Evolutionary conservation across 1,284 basidiomycete genomes (phyloP).

Genomic region (Xerocomus amazonicus): DNA sequence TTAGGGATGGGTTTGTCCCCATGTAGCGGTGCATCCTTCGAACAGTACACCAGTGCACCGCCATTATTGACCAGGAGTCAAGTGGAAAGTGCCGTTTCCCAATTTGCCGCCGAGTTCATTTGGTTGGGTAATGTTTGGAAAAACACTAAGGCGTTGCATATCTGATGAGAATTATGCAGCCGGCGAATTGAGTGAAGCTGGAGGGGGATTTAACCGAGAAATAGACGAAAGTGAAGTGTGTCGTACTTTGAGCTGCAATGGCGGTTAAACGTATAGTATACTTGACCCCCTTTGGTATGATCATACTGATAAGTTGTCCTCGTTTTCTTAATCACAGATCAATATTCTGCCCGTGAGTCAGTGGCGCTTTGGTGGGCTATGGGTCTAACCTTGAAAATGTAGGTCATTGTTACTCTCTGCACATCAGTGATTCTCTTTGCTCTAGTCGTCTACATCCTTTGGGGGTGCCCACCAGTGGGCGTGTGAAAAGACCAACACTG

Average conservation of each 20-base stretch:
- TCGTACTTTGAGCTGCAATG: background rate
- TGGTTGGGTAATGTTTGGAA: background rate
- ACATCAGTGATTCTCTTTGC: background rate
- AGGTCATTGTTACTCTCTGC: background rate
- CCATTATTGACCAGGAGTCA: background rate
- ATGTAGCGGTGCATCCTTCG: background rate
- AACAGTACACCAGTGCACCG: background rate
- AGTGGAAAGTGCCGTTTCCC: background rate
- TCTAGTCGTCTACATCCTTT: background rate
- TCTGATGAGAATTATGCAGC: background rate
- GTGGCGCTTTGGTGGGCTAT: too few relatives aligned
- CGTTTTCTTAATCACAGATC: background rate
- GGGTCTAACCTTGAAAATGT: background rate
- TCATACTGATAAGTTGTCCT: background rate
- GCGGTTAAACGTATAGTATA: background rate
- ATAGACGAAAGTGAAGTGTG: too few relatives aligned
- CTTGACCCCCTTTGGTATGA: background rate
- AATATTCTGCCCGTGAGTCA: background rate
- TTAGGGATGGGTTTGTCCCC: background rate
- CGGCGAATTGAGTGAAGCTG: background rate
- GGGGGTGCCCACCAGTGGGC: background rate
- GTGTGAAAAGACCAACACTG: background rate
- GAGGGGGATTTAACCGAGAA: too few relatives aligned
- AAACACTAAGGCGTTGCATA: background rate
- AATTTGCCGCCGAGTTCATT: background rate